Evolutionary conservation across 2,329 filamentous ascomycete species (phyloP), one percentile per base, ranked within the genome.

Genomic region (Macrophomina phaseolina): DNA sequence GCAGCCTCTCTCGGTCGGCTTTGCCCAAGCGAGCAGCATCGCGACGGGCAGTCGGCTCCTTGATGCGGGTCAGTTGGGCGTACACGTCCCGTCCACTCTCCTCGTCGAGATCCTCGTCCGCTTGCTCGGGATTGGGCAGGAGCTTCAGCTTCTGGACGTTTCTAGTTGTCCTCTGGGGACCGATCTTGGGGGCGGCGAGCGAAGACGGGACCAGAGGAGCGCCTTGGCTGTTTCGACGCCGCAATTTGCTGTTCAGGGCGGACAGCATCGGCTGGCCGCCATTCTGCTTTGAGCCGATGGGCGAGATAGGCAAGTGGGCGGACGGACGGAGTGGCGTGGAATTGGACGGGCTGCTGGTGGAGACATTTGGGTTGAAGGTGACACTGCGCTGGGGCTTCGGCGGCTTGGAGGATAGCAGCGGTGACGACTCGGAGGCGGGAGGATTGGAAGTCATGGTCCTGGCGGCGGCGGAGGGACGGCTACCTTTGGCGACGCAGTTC

Each of bases 101-200:
- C 74, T 97, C 94, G 69, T 98, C 94, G 18, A 73, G 71, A 34
- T 84, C 88, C 51, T 94, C 92, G 32, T 92, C 91, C 42, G 87
- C 92, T 52, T 92, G 85, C 67, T 96, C 92, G 0, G 94, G 93
- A 75, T 95, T 95, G 0, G 95, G 95, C 16, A 99, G 83, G n/a
- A 99, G 86, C 81, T 99, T 99, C 68, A 99, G 85, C 82, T 99
- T 99, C 82, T 98, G 93, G 1, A 93, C 93, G 70, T 92, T 97
- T 79, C 97, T 96, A 30, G 94, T 97, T 66, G 93, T 98, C 78
- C 95, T 85, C 78, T 99, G 95, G 0, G 95, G 94, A 2, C 95
- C 95, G 67, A 97, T 93, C 81, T 98, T 97, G 63, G 85, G 81
- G 9, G 74, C 79, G 1, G 81, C 78, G n/a, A 77, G 72, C 7